Base-by-base conservation (phyloP, 2,329 filamentous ascomycete genomes). In the Epichloe hybrida region DNA sequence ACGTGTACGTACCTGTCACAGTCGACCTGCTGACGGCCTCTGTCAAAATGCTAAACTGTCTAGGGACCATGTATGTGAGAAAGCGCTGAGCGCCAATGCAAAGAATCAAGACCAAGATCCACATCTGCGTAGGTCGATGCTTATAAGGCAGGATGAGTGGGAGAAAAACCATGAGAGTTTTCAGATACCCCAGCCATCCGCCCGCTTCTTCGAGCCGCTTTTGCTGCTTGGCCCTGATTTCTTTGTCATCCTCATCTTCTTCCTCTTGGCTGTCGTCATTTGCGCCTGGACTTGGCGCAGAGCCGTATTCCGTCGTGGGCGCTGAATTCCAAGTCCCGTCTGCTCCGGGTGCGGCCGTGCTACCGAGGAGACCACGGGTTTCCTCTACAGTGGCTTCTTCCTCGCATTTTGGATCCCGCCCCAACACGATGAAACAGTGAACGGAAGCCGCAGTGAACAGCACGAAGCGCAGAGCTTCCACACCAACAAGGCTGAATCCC, bases 101-200 rank as follows among this genome's bases (percentile, higher is more conserved):
- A 4, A 57, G 3, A 2, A 57, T 6, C 34, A 57, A 53, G 5
- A 62, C 44, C 11, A 61, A 21, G 11, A 63, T 47, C 48, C 56
- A 62, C 7, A 57, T 34, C 37, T 64, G 62, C 7, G 62, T 55
- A 27, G 52, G 54, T 1, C 55, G 55, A 27, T 64, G 55, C 1
- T 58, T 55, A 38, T 53, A 55, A 1, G 62, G 61, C 15, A 62
- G 41, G 31, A 64, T 50, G 27, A 58, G 53, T 1, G 62, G 62
- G 0, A 60, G 36, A 36, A 62, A 62, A 31, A 61, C 53, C 9
- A 48, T 20, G 15, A 61, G 58, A 1, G 58, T 57, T 44, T 52
- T 55, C 8, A 62, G 49, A 39, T 62, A 62, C 0, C 54, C 58
- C 4, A 58, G 17, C 60, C 57, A 60, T 7, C 60, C 60, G 1